Conservation (phyloP, 495 filamentous ascomycete genomes). For the Terfezia claveryi region DNA sequence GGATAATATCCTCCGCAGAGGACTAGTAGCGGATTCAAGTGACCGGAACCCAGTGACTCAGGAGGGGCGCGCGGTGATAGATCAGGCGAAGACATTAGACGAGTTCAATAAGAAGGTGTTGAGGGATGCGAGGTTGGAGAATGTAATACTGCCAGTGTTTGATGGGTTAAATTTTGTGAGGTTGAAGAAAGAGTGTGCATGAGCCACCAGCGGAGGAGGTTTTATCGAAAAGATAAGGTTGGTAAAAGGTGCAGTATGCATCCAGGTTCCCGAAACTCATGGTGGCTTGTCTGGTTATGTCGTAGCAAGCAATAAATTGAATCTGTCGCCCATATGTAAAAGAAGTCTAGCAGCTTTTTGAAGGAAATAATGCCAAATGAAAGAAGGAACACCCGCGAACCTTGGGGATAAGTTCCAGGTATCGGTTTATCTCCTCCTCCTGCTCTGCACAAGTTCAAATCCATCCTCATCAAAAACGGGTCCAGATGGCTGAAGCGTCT, state of each 20-base stretch:
- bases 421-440: conserved; percentile 15
- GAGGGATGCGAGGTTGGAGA: conserved; percentile 15
- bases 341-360: too few species aligned
- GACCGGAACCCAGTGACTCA: conserved; percentile 7
- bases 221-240: too few species aligned
- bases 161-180: conserved; percentile 21
- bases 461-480: conserved; percentile 73
- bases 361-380: too few species aligned
- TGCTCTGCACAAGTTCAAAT: conserved; percentile 29
- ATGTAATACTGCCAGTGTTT: conserved; percentile 18
- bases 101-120: background rate
- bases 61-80: background rate
- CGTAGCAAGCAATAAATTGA: too few species aligned
- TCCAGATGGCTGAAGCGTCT: conserved; percentile 34
- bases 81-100: background rate
- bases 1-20: conserved; percentile 16
- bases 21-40: conserved; percentile 7
- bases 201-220: too few species aligned
- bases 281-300: too few species aligned
- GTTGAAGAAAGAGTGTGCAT: conserved; percentile 2
- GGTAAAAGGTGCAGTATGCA: too few species aligned
- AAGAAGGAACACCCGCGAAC: too few species aligned
- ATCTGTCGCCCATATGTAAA: too few species aligned
- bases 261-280: too few species aligned
- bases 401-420: background rate